Conservation (phyloP, 1,284 basidiomycete species). For the Lentinus polychrous region DNA sequence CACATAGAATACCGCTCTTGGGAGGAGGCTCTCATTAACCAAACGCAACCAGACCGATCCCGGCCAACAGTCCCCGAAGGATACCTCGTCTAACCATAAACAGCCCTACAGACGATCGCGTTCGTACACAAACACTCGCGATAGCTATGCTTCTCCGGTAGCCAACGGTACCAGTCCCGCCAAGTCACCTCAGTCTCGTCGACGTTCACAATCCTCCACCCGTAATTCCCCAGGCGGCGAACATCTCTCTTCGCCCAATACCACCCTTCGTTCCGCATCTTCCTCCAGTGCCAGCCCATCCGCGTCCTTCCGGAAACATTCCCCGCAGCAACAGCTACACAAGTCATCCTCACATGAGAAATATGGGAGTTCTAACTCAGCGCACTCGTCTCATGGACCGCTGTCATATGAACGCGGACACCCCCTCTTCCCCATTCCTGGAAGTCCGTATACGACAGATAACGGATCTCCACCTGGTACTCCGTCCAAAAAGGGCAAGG, state of each 20-base stretch:
- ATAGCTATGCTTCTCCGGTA: not conserved
- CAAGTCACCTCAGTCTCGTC: conserved; percentile 8
- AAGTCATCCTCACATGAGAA: conserved; percentile 15
- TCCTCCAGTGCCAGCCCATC: no score
- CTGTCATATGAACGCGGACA: conserved; percentile 26
- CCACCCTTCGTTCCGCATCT: conserved; percentile 6
- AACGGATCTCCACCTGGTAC: conserved; percentile 20
- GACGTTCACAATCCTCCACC: conserved; percentile 20
- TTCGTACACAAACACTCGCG: conserved; percentile 19
- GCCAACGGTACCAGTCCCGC: not conserved
- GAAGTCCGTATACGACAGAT: conserved; percentile 51
- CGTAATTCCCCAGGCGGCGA: conserved; percentile 25
- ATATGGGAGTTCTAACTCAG: conserved; percentile 10
- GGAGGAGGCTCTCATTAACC: conserved; percentile 47
- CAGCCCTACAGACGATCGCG: conserved; percentile 25
- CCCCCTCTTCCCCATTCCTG: conserved; percentile 53
- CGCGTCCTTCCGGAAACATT: conserved; percentile 8
- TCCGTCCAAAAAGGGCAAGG: conserved; percentile 3
- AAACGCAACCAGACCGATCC: conserved; percentile 12
- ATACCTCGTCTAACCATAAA: conserved; percentile 21
- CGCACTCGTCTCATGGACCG: conserved; percentile 18
- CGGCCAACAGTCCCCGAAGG: not conserved
- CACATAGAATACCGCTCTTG: conserved; percentile 66
- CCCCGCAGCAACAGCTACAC: conserved; percentile 11
- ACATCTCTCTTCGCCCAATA: conserved; percentile 19